phyloP scores from a whole-genome alignment of 805 yeast species.

The Monosporozyma solicola region DNA sequence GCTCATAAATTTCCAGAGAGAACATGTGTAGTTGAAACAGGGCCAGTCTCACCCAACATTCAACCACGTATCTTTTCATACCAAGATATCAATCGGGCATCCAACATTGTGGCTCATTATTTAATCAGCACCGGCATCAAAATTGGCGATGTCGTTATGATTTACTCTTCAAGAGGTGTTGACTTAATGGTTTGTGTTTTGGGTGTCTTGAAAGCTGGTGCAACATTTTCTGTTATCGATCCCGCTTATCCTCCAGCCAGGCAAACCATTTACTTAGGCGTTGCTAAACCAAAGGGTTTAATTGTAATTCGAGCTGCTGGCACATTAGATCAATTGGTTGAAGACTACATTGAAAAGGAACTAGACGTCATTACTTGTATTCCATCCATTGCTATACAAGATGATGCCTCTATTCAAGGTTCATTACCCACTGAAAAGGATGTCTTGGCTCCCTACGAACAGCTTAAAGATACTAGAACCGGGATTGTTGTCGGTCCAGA shows the following conservation, averaged over 20 bases:
- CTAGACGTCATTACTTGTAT: constrained; percentile 63
- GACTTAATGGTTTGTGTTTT: constrained; percentile 93
- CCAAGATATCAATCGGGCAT: constrained; percentile 82
- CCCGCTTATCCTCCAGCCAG: constrained; percentile 99
- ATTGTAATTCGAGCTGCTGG: constrained; percentile 92
- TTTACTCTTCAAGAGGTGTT: constrained; percentile 95
- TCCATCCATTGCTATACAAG: constrained; percentile 68
- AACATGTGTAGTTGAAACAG: constrained; percentile 85
- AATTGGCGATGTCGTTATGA: constrained; percentile 94
- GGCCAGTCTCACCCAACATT: constrained; percentile 43
- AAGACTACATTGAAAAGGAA: constrained; percentile 64
- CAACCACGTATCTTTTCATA: constrained; percentile 70
- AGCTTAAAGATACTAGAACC: constrained; percentile 49
- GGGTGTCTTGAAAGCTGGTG: constrained; percentile 98
- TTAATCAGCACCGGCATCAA: constrained; percentile 71
- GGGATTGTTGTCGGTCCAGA: constrained; percentile 97
- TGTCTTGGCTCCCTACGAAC: constrained; percentile 39
- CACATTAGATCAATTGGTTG: constrained; percentile 63
- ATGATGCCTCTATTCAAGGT: constrained; percentile 69
- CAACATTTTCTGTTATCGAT: constrained; percentile 95
- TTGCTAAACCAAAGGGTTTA: constrained; percentile 87
- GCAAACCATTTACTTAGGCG: constrained; percentile 86
- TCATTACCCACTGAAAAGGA: constrained; percentile 33
- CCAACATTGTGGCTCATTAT: constrained; percentile 88
- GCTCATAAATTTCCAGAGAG: constrained; percentile 80